These are phyloP conservation scores for Zalerion maritima DNA, from an alignment of 495 filamentous ascomycete genomes.

Conservation along the genomic window DNA sequence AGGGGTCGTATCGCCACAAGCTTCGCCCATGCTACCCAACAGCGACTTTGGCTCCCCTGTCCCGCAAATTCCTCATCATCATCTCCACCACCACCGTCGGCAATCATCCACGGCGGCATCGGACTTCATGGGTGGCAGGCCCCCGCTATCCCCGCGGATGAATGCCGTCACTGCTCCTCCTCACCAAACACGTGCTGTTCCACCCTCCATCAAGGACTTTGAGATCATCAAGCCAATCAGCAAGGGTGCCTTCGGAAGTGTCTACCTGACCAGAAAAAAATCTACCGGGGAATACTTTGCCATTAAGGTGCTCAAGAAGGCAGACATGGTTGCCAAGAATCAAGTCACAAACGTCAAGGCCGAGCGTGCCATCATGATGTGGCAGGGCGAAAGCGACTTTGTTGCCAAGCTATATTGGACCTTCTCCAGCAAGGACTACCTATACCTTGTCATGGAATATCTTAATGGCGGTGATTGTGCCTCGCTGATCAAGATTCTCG, in stretches of 20 bases:
- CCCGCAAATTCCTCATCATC: constrained; percentile 21
- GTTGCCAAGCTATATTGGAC: constrained; percentile 99
- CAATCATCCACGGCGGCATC: constrained; percentile 85
- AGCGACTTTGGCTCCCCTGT: constrained; percentile 70
- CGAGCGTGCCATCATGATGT: constrained; percentile 99
- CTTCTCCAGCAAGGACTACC: constrained; percentile 96
- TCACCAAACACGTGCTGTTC: constrained; percentile 57
- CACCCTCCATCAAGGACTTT: constrained; percentile 96
- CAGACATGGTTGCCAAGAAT: constrained; percentile 99
- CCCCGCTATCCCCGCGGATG: constrained; percentile 70
- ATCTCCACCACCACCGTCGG: constrained; percentile 65
- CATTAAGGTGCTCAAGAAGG: constrained; percentile 96
- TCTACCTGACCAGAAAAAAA: constrained; percentile 96
- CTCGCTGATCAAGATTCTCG: constrained; percentile 85
- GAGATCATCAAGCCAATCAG: constrained; percentile 99
- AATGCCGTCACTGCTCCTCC: constrained; percentile 58
- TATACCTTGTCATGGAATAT: constrained; percentile 99
- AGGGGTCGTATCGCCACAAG: constrained; percentile 66
- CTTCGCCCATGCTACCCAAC: constrained; percentile 69
- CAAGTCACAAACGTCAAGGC: constrained; percentile 98
- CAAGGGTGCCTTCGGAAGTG: constrained; percentile 95
- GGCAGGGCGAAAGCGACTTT: constrained; percentile 98
- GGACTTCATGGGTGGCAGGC: constrained; percentile 40
- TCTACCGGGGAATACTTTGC: constrained; percentile 96
- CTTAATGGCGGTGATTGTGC: constrained; percentile 95